Evolutionary conservation across 768 basidiomycete species (phyloP).

Genomic region (Tricholoma terreum): DNA sequence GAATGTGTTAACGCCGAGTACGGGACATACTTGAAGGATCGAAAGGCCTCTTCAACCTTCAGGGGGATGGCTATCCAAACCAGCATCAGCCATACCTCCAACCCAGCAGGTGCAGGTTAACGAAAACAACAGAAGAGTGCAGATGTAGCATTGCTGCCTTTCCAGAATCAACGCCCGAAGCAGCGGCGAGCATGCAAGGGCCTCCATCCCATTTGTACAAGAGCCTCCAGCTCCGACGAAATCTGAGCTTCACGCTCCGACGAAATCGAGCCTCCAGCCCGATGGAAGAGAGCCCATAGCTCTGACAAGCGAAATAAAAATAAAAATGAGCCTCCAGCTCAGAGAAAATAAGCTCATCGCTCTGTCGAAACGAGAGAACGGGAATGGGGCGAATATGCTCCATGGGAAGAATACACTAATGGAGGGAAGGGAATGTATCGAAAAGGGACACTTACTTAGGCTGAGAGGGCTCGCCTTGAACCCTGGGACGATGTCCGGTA

Average conservation of each 20-base stretch:
- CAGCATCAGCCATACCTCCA: not conserved
- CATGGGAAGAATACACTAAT: not conserved
- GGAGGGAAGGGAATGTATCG: not conserved
- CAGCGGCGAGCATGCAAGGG: not conserved
- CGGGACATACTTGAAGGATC: no score
- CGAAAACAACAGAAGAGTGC: not conserved
- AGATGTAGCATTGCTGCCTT: not conserved
- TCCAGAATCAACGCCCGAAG: not conserved
- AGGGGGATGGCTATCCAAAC: not conserved
- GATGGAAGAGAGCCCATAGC: not conserved
- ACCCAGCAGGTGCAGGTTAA: not conserved
- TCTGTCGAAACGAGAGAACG: no score
- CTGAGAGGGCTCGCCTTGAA: not conserved
- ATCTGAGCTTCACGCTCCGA: not conserved
- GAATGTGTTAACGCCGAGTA: not conserved
- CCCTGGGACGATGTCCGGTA: not conserved
- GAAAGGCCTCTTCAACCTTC: no score
- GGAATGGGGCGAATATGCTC: not conserved
- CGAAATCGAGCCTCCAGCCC: not conserved
- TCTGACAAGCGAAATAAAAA: no score
- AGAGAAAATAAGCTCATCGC: not conserved
- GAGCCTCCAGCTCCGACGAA: not conserved
- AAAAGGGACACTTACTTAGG: not conserved
- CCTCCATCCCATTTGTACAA: not conserved
- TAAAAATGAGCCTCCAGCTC: not conserved